These are phyloP conservation scores for Populus hybrid DNA, from an alignment of 441 rosid genomes.

Conservation along the genomic window DNA sequence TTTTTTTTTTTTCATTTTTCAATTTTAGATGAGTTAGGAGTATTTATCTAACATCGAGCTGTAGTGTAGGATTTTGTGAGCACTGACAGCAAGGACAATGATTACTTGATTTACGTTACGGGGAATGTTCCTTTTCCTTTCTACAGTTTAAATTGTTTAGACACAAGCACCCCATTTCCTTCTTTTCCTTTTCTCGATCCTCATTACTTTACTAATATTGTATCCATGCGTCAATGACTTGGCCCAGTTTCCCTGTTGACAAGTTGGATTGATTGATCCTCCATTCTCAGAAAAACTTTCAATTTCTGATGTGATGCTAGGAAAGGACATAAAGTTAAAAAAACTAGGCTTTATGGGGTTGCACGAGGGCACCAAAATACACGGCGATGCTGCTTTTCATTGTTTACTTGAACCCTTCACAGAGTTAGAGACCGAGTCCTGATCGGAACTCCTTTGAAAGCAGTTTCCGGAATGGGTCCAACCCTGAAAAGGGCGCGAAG, in stretches of 20 bases:
- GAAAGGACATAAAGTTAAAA: background rate
- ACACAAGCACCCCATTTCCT: background rate
- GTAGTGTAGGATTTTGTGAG: conserved; percentile 25
- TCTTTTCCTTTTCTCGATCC: background rate
- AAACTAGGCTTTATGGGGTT: background rate
- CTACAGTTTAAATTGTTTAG: background rate
- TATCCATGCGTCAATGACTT: background rate
- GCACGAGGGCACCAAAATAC: background rate
- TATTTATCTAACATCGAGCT: conserved; percentile 41
- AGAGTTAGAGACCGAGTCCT: background rate
- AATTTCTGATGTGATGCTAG: background rate
- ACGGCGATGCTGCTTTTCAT: background rate
- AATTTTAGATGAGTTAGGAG: background rate
- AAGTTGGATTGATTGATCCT: background rate
- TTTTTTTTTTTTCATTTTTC: too few relatives aligned
- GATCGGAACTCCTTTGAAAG: background rate
- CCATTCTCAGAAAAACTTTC: background rate
- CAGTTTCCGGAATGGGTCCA: background rate
- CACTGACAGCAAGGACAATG: conserved; percentile 33
- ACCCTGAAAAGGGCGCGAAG: background rate
- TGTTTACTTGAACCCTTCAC: background rate
- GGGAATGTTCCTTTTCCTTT: background rate
- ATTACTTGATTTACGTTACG: conserved; percentile 16
- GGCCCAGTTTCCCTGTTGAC: background rate
- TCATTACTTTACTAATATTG: too few relatives aligned